Evolutionary conservation across 805 yeast species (phyloP).

Genomic region (Lachancea quebecensis): DNA sequence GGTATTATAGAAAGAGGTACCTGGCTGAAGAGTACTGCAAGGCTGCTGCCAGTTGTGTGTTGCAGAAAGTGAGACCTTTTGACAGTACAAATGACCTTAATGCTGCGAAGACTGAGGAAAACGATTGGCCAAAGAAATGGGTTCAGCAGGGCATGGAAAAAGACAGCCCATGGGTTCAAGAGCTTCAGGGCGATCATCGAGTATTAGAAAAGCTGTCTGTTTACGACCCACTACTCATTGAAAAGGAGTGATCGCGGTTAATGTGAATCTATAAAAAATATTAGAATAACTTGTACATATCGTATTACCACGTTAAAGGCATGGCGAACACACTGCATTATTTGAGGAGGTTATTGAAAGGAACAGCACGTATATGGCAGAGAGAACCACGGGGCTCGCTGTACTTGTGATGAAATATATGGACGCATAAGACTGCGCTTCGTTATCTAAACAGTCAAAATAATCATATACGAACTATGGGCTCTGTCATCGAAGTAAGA

Average conservation of each 20-base stretch:
- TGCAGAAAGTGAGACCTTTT: slow-evolving; percentile 48
- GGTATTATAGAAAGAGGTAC: slow-evolving; percentile 70
- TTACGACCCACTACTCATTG: slow-evolving; percentile 5
- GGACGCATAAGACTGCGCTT: too few relatives aligned
- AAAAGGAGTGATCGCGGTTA: background rate
- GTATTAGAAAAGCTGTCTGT: slow-evolving; percentile 29
- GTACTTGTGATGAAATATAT: too few relatives aligned
- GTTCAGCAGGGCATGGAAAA: slow-evolving; percentile 65
- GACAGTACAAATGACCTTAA: slow-evolving; percentile 34
- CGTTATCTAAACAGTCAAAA: too few relatives aligned
- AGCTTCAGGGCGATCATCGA: slow-evolving; percentile 61
- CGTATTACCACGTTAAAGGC: too few relatives aligned
- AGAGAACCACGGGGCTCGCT: too few relatives aligned
- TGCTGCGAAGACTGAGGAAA: slow-evolving; percentile 43
- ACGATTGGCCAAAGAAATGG: slow-evolving; percentile 86
- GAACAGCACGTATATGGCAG: too few relatives aligned
- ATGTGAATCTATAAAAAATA: background rate
- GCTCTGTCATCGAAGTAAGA: too few relatives aligned
- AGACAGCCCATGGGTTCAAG: slow-evolving; percentile 83
- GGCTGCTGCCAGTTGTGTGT: slow-evolving; percentile 48
- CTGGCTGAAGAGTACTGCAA: slow-evolving; percentile 61
- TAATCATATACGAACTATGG: background rate
- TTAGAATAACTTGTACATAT: background rate
- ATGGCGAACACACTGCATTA: too few relatives aligned
- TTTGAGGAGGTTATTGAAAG: too few relatives aligned